Evolutionary conservation across 768 basidiomycete species (phyloP), one percentile per base, ranked within the genome.

Genomic region (Lactarius pseudohatsudake): DNA sequence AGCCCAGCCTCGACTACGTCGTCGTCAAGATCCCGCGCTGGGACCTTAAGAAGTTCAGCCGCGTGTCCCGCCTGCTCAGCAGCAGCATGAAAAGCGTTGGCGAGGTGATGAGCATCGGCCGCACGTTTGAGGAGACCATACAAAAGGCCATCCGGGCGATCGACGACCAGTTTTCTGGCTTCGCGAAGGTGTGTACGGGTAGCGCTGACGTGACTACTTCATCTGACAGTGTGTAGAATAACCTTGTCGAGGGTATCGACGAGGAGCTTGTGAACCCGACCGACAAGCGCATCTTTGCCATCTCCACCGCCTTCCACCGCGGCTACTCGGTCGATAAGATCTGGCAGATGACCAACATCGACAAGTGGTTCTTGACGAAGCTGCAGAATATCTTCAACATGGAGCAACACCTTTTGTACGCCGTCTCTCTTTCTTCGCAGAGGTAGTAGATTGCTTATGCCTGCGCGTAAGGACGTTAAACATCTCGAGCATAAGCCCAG

Each of bases 71-170:
- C 65, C 82, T 92, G 47, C 80, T 99, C 58, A 94, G 93, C 77
- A 93, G 91, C 72, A 94, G 92, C 78, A 98, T 99, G 96, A 98
- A 98, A 84, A 94, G 92, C 72, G 96, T 99, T 9, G 96, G 96
- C 32, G 96, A 99, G 78, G 96, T 99, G 64, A 99, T 99, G 97
- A 94, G 92, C 71, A 98, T 99, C 71, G 96, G 96, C 16, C 82
- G 96, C 72, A 97, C 95, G 5, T 99, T 99, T 74, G 96, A 98
- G 76, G 96, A 99, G 81, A 98, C 96, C 1, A 90, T 98, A 64
- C 96, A 98, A 77, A 98, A 99, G 80, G 97, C 96, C 4, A 96
- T 98, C 68, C 83, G 96, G 40, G 90, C 94, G 3, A 97, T 99
- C 72, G 97, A 98, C 75, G 96, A 97, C 73, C 90, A 89, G 69